Percentiles rank a stretch among this genome's conserved stretches.
These are phyloP conservation scores for Ogataea naganishii DNA, from an alignment of 805 yeast genomes.

Conservation along the genomic window DNA sequence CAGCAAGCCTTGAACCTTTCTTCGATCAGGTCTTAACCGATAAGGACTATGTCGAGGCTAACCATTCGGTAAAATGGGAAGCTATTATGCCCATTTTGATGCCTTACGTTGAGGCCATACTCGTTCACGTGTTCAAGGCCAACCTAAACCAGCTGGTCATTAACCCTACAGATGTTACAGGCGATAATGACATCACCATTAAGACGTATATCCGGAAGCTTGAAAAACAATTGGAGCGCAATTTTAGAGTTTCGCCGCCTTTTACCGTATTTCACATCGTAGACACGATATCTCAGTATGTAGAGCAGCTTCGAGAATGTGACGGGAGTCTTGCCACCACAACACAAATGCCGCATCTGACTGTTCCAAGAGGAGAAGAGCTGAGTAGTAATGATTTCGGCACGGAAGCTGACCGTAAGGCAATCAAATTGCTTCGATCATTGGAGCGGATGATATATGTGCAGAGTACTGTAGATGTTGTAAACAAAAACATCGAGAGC, in stretches of 20 bases:
- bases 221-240: slow-evolving; percentile 3
- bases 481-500: slow-evolving; percentile 9
- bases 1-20: too few relatives aligned
- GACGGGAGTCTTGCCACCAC: neutral
- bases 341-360: neutral
- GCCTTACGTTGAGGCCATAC: slow-evolving; percentile 5
- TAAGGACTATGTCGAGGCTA: slow-evolving; percentile 5
- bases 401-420: slow-evolving; percentile 6
- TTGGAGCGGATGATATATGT: slow-evolving; percentile 16
- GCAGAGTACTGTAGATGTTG: slow-evolving; percentile 14
- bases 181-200: slow-evolving; percentile 7
- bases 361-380: neutral
- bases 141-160: slow-evolving; percentile 7
- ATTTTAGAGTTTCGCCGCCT: slow-evolving; percentile 20
- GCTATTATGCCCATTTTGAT: slow-evolving; percentile 6
- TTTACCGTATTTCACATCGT: slow-evolving; percentile 18
- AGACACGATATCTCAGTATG: slow-evolving; percentile 5
- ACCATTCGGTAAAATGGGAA: slow-evolving; percentile 10
- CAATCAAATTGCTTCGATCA: slow-evolving; percentile 15
- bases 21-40: too few relatives aligned
- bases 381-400: neutral
- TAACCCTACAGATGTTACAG: slow-evolving; percentile 7
- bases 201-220: slow-evolving; percentile 8
- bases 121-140: slow-evolving; percentile 9
- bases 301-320: neutral